phyloP scores from a whole-genome alignment of 352 stramenopile species.

The Plasmopara halstedii region DNA sequence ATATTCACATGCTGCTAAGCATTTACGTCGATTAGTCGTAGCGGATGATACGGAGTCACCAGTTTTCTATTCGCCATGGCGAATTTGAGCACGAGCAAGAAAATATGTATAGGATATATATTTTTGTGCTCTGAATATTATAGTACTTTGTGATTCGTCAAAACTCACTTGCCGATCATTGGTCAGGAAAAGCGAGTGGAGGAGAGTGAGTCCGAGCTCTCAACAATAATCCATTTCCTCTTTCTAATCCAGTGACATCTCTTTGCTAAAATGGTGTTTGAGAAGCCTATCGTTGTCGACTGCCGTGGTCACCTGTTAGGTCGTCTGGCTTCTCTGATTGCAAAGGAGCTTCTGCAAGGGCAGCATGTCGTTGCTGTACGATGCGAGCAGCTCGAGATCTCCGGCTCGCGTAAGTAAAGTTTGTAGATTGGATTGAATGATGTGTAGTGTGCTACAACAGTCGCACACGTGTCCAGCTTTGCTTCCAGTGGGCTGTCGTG shows the following conservation, averaged over 20 bases:
- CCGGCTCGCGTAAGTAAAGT: slow-evolving; percentile 88
- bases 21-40: slow-evolving; percentile 23
- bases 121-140: background rate
- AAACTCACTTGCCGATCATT: slow-evolving; percentile 14
- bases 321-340: slow-evolving; percentile 96
- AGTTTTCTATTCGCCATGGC: too few relatives aligned
- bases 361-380: slow-evolving; percentile 98
- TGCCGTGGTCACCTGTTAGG: slow-evolving; percentile 97
- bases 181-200: slow-evolving; percentile 16
- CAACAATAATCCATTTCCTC: slow-evolving; percentile 53
- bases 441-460: background rate
- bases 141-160: slow-evolving; percentile 8
- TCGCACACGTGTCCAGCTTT: slow-evolving; percentile 1
- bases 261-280: slow-evolving; percentile 84
- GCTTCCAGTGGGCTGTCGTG: slow-evolving; percentile 2
- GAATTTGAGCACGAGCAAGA: background rate
- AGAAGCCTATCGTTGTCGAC: slow-evolving; percentile 97
- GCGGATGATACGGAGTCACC: slow-evolving; percentile 13
- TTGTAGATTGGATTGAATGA: background rate
- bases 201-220: slow-evolving; percentile 4
- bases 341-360: slow-evolving; percentile 98
- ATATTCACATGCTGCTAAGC: background rate
- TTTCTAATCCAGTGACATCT: slow-evolving; percentile 41
- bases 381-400: slow-evolving; percentile 98
- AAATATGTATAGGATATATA: too few relatives aligned